A percentile compares a stretch with the other conserved stretches of the same genome.
Evolutionary conservation across 83 land plant genomes (phyloP).

Genomic region (Picea mariana): DNA sequence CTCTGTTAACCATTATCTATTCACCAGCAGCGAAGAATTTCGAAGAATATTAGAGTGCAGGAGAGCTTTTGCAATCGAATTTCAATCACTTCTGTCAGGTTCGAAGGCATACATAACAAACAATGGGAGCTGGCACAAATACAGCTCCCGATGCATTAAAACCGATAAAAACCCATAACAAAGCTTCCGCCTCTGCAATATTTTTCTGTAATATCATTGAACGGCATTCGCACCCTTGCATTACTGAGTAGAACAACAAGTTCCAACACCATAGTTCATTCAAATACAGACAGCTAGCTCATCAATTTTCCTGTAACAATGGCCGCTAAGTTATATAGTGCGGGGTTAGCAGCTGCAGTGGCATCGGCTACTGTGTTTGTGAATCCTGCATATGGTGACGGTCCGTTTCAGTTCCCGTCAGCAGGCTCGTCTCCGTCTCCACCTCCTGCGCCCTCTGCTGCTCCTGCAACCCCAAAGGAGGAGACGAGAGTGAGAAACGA

Average conservation of each 20-base stretch:
- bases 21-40: too few relatives aligned
- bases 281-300: background rate
- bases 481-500: slow-evolving; percentile 59
- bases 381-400: slow-evolving; percentile 46
- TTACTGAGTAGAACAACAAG: background rate
- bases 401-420: slow-evolving; percentile 36
- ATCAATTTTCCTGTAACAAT: background rate
- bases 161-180: background rate
- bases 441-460: slow-evolving; percentile 20
- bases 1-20: too few relatives aligned
- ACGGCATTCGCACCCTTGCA: background rate
- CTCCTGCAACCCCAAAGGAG: slow-evolving; percentile 20
- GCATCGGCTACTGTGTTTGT: slow-evolving; percentile 32
- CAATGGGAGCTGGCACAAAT: background rate
- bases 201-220: background rate
- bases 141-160: background rate
- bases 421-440: slow-evolving; percentile 26
- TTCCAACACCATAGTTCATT: background rate
- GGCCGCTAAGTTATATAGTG: slow-evolving; percentile 4
- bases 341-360: slow-evolving; percentile 25
- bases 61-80: too few relatives aligned
- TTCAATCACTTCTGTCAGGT: too few relatives aligned
- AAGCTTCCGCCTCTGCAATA: background rate
- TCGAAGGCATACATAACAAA: background rate
- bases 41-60: too few relatives aligned